Base-by-base conservation (phyloP, 163 green algal genomes). In the Volvox carteri region DNA sequence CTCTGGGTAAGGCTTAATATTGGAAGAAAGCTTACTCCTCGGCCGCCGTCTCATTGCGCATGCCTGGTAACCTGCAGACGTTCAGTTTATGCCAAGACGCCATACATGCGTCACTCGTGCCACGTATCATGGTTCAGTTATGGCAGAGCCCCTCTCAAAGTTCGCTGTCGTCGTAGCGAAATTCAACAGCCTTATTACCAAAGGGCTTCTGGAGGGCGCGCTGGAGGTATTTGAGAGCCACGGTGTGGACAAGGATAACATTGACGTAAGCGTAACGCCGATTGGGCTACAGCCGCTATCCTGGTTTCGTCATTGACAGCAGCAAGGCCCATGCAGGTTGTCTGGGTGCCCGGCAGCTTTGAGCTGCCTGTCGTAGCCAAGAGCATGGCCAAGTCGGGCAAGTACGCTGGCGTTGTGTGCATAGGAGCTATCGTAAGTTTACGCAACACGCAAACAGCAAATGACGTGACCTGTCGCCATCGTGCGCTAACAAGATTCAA, bases 141-240 rank as follows among this genome's bases (percentile, higher is more conserved):
- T 90, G n/a, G 92, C 87, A 1, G 62, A 86, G 42, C 70, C 88
- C 1, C 76, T 54, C 25, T 78, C 50, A 52, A 90, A 87, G 62
- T 96, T 97, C 86, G 97, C 86, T 33, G 89, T 99, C 11, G 96
- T 99, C 2, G 95, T 98, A 25, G 95, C 92, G 0, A 93, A 95
- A 14, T 99, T 99, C 95, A 99, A 99, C 93, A 96, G 97, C 86
- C 91, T 99, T 2, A 94, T 99, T 18, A 99, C 98, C 28, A 97
- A 97, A 88, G 91, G 93, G 52, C 93, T 99, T 42, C 91, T 99
- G 46, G 95, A 97, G 68, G 98, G 98, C 0, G 95, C 95, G 0
- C 52, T 97, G 44, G 97, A 96, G 39, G 88, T 92, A 0, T 96
- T 99, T 35, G 44, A 94, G 44, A 85, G 93, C 35, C 95, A 99